These are phyloP conservation scores for Arachis stenosperma DNA, from an alignment of 306 rosid species.

Conservation along the genomic window DNA sequence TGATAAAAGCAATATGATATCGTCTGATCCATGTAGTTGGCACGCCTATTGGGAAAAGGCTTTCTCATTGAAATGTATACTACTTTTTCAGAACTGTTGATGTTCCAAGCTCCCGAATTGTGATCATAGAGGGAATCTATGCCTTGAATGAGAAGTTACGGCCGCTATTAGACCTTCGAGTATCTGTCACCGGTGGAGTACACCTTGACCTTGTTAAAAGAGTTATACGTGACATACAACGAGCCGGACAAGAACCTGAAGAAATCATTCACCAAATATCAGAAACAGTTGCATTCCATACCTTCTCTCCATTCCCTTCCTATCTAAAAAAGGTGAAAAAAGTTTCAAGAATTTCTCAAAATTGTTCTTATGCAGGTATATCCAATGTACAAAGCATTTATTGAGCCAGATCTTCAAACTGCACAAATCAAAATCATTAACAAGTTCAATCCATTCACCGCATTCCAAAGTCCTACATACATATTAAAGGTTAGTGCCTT, in stretches of 20 bases:
- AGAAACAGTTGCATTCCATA: slow-evolving; percentile 61
- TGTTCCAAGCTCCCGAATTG: slow-evolving; percentile 86
- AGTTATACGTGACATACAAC: slow-evolving; percentile 92
- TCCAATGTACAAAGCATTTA: slow-evolving; percentile 99
- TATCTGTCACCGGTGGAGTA: slow-evolving; percentile 98
- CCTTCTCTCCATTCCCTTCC: neutral
- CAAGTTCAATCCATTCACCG: slow-evolving; percentile 96
- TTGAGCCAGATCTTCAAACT: slow-evolving; percentile 96
- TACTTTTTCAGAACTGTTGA: slow-evolving; percentile 80
- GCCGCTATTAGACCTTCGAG: slow-evolving; percentile 86
- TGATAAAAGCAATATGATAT: too few species aligned
- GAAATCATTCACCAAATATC: slow-evolving; percentile 99
- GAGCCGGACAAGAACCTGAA: slow-evolving; percentile 99
- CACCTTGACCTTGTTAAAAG: slow-evolving; percentile 98
- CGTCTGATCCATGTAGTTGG: too few species aligned
- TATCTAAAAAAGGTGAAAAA: slow-evolving; percentile 28
- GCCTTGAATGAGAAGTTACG: slow-evolving; percentile 94
- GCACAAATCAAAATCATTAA: slow-evolving; percentile 91
- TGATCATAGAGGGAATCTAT: slow-evolving; percentile 94
- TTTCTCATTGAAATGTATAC: slow-evolving; percentile 32
- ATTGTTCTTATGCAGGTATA: slow-evolving; percentile 68
- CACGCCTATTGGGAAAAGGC: too few species aligned
- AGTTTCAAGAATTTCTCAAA: slow-evolving; percentile 40
- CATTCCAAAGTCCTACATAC: slow-evolving; percentile 94
- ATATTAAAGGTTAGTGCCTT: slow-evolving; percentile 73